These are phyloP conservation scores for Chlamydomonas reinhardtii DNA, from an alignment of 163 green algal genomes.

Conservation along the genomic window DNA sequence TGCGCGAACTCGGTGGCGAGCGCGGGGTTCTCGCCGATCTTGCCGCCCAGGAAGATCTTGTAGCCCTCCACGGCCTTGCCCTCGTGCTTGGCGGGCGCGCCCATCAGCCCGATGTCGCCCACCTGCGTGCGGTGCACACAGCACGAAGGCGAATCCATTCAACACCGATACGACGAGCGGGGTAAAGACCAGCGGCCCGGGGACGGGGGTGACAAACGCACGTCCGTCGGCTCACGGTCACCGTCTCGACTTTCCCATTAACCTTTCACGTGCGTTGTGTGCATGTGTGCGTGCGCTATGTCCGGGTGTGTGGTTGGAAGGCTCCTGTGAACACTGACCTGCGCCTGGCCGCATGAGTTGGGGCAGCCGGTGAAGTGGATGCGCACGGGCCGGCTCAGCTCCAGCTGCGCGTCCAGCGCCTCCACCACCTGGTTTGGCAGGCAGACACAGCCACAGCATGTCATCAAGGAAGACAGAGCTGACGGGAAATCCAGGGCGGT, in stretches of 20 bases:
- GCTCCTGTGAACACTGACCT: too few species aligned
- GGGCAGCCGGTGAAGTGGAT: conserved; percentile 96
- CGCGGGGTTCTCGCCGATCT: conserved; percentile 63
- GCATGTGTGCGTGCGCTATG: too few species aligned
- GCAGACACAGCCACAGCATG: too few species aligned
- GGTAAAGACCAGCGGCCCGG: too few species aligned
- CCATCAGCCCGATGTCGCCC: conserved; percentile 94
- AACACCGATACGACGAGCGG: too few species aligned
- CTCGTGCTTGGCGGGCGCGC: conserved; percentile 85
- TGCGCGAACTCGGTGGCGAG: conserved; percentile 57
- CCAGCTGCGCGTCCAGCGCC: conserved; percentile 89
- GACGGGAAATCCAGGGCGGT: too few species aligned
- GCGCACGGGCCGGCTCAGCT: conserved; percentile 81
- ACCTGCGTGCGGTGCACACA: conserved; percentile 61
- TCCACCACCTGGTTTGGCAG: conserved; percentile 64
- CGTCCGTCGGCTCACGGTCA: too few species aligned
- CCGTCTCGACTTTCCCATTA: too few species aligned
- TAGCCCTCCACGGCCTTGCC: conserved; percentile 92
- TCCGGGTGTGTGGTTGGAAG: too few species aligned
- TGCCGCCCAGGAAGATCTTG: conserved; percentile 88
- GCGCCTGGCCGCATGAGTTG: conserved; percentile 91
- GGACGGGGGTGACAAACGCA: too few species aligned
- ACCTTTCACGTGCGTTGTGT: too few species aligned
- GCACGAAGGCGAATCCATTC: not conserved
- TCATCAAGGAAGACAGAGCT: too few species aligned